Conservation (phyloP, 495 filamentous ascomycete genomes). For the Tuber calosporum region DNA sequence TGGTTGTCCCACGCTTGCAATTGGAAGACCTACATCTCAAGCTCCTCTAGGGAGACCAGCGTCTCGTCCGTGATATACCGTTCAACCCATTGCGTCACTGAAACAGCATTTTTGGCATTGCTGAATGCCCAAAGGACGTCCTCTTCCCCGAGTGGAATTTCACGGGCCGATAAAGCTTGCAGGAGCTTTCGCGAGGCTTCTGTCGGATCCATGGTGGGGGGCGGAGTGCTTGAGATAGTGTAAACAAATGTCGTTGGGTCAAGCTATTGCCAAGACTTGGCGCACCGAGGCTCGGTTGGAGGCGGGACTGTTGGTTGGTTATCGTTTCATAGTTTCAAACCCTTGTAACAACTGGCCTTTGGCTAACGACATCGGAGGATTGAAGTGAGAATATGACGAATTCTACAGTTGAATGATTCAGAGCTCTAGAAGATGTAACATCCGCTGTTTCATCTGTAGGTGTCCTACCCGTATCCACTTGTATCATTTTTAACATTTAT, state of each 20-base stretch:
- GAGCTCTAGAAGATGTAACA: neutral
- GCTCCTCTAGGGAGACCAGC: slow-evolving; percentile 34
- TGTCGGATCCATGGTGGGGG: slow-evolving; percentile 21
- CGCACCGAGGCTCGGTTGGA: neutral
- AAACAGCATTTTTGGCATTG: slow-evolving; percentile 26
- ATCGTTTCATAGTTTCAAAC: neutral
- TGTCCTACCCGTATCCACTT: neutral
- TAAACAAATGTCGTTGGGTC: slow-evolving; percentile 21
- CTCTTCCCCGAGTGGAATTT: slow-evolving; percentile 19
- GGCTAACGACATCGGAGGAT: neutral
- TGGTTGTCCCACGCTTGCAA: neutral
- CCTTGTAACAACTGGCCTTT: neutral
- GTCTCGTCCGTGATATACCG: slow-evolving; percentile 32
- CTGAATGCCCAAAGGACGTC: slow-evolving; percentile 38
- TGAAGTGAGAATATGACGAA: neutral
- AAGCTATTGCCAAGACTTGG: slow-evolving; percentile 27
- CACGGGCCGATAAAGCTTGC: slow-evolving; percentile 24
- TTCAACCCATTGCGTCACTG: slow-evolving; percentile 26
- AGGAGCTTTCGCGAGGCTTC: slow-evolving; percentile 30
- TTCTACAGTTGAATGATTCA: neutral
- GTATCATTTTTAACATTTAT: neutral
- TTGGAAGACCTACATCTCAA: slow-evolving; percentile 22
- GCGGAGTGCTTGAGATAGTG: slow-evolving; percentile 9
- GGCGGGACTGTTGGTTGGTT: neutral
- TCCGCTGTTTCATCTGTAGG: neutral